A percentile compares a stretch with the other conserved stretches of the same genome.
phyloP scores from a whole-genome alignment of 148 eudicot genomes.

The Rhododendron ovatum region DNA sequence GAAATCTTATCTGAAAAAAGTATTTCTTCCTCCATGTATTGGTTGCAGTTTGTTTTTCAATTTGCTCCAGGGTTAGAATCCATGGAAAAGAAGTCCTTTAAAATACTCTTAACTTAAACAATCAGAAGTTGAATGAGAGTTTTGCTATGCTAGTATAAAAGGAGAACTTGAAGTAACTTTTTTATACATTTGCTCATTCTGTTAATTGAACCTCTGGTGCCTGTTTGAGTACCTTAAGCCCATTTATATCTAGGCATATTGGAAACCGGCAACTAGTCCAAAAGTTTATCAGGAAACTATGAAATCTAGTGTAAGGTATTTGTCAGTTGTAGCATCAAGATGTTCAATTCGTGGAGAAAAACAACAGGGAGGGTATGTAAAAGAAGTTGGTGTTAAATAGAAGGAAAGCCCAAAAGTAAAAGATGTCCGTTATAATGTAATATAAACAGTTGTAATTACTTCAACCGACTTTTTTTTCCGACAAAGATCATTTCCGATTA shows the following conservation, averaged over 20 bases:
- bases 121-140: not conserved
- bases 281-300: not conserved
- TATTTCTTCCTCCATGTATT: not conserved
- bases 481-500: not conserved
- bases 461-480: not conserved
- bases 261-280: not conserved
- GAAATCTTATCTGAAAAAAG: not conserved
- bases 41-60: not conserved
- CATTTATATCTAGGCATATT: not conserved
- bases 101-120: not conserved
- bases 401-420: not conserved
- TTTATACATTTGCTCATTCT: not conserved
- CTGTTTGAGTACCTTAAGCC: not conserved
- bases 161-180: not conserved
- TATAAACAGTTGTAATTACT: not conserved
- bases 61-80: slow-evolving; percentile 2
- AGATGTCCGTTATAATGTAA: not conserved
- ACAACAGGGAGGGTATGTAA: not conserved
- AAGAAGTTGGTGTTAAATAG: not conserved
- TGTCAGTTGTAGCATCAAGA: not conserved
- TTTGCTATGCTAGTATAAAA: not conserved
- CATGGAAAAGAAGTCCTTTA: not conserved
- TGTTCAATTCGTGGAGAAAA: not conserved
- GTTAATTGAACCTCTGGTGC: not conserved
- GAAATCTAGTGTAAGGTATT: not conserved